Base-by-base conservation (phyloP, 2,329 filamentous ascomycete species). In the Pleomassaria siparia region DNA sequence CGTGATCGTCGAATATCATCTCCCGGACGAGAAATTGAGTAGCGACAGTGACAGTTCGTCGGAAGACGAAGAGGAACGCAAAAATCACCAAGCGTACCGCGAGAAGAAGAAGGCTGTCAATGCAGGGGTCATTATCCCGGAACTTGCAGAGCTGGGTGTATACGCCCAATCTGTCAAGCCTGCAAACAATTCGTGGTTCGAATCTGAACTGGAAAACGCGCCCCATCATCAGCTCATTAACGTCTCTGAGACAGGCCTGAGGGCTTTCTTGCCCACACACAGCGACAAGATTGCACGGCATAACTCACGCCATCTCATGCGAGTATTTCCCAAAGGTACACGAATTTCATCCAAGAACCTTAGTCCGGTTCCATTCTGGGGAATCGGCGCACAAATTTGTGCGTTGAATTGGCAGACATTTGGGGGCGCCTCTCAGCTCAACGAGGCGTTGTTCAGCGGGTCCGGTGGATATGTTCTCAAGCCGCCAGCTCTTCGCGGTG, bases 81-180 rank as follows among this genome's bases (percentile, higher is more conserved):
- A 65, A 76, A 81, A 78, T 1, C 78, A 75, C 24, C 66, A 77
- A 44, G 72, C 74, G 15, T 86, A 86, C 68, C 76, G 77, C 45
- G 51, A 64, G 32, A 76, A 80, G 61, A 78, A 80, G 62, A 78
- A 80, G 58, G 64, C 75, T 1, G 70, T 74, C 0, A 72, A 73
- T 0, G 63, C 73, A 2, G 72, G 72, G 6, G 62, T 74, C 46
- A 86, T 88, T 55, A 74, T 87, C 18, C 82, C 84, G 0, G 84
- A 86, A 56, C 77, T 88, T 1, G 83, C 83, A 1, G 80, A 79
- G 33, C 73, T 88, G 0, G 85, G 85, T 3, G 82, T 88, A 2
- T 88, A 87, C 54, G 85, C 84, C 0, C 85, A 88, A 61, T 85
- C 82, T 0, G 83, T 87, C 46, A 88, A 88, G 62, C 85, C 85